These are phyloP conservation scores for Kodamaea derodonti DNA, from an alignment of 1,139 yeast genomes.

Conservation along the genomic window DNA sequence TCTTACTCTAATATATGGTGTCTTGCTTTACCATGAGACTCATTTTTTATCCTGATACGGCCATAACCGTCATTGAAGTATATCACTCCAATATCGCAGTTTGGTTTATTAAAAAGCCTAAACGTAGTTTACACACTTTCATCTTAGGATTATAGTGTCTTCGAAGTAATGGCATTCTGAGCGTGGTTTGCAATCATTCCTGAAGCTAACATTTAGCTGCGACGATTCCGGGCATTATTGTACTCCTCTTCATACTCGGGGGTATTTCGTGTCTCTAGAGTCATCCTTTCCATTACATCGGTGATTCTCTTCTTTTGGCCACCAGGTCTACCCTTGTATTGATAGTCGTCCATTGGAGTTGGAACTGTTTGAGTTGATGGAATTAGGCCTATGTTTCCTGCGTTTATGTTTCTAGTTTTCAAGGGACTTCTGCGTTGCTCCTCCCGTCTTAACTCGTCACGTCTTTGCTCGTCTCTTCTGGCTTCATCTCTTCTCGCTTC, in stretches of 20 bases:
- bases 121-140: neutral
- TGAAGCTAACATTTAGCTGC: too few relatives aligned
- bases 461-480: neutral
- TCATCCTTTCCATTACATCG: conserved; percentile 41
- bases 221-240: conserved; percentile 1
- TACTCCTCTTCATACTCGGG: conserved; percentile 44
- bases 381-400: conserved; percentile 1
- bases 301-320: conserved; percentile 34
- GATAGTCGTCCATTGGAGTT: conserved; percentile 12
- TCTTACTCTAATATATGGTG: too few relatives aligned
- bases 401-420: conserved; percentile 29
- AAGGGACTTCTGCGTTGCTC: conserved; percentile 27
- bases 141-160: neutral
- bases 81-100: too few relatives aligned
- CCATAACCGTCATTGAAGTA: too few relatives aligned
- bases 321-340: conserved; percentile 4
- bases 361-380: conserved; percentile 1
- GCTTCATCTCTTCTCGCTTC: conserved; percentile 7
- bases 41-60: too few relatives aligned
- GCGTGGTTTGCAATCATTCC: too few relatives aligned
- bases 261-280: conserved; percentile 35
- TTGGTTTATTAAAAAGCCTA: too few relatives aligned
- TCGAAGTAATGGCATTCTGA: too few relatives aligned
- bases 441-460: neutral
- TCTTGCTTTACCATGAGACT: too few relatives aligned